Evolutionary conservation across 495 filamentous ascomycete species (phyloP).

Genomic region (Aspergillus incahuasiensis): DNA sequence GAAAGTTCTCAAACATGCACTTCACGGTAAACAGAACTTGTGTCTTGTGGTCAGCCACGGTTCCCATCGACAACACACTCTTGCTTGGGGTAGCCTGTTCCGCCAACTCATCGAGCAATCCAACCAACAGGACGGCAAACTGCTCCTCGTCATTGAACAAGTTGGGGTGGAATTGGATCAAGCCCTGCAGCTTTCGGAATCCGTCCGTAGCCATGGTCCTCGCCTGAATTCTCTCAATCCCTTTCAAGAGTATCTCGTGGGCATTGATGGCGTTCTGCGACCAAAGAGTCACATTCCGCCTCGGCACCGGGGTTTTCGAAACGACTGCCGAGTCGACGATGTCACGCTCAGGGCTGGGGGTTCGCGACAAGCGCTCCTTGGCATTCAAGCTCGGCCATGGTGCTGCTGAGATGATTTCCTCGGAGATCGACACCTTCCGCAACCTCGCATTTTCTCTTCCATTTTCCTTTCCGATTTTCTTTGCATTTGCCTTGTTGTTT

Average conservation of each 20-base stretch:
- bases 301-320: constrained; percentile 14
- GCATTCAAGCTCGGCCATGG: background rate
- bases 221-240: constrained; percentile 66
- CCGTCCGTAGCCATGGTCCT: constrained; percentile 77
- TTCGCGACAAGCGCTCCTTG: background rate
- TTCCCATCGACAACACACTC: constrained; percentile 35
- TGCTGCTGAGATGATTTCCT: background rate
- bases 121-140: constrained; percentile 69
- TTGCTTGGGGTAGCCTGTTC: constrained; percentile 52
- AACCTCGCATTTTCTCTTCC: too few relatives aligned
- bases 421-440: background rate
- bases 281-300: constrained; percentile 34
- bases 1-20: constrained; percentile 65
- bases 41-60: constrained; percentile 70
- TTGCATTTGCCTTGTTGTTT: background rate
- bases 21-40: constrained; percentile 80
- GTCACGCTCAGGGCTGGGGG: constrained; percentile 9
- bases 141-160: constrained; percentile 51
- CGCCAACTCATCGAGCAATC: constrained; percentile 73
- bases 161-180: constrained; percentile 64
- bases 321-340: constrained; percentile 17
- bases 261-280: constrained; percentile 46
- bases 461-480: too few relatives aligned
- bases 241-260: constrained; percentile 63
- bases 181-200: constrained; percentile 79